Conservation (phyloP, 768 basidiomycete species). For the Kwoniella sp. region DNA sequence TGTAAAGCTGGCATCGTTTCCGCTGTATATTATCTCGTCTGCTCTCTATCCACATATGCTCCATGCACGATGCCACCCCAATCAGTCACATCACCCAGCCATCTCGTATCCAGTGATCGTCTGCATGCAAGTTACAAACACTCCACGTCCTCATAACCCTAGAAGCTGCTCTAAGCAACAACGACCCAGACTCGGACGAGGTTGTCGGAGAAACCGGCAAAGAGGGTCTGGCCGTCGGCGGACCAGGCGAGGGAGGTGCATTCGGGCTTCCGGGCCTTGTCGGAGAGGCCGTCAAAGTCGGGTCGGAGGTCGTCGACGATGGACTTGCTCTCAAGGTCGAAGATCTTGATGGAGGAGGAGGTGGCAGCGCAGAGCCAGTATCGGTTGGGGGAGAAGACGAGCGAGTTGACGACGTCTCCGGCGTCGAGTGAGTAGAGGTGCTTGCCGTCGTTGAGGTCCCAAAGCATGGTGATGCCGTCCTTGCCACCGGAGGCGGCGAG, state of each 20-base stretch:
- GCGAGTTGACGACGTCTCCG: slow-evolving; percentile 95
- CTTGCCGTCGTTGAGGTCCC: slow-evolving; percentile 99
- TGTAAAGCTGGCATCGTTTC: slow-evolving; percentile 15
- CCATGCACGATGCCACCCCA: not conserved
- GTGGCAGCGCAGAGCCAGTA: slow-evolving; percentile 99
- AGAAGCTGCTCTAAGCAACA: slow-evolving; percentile 29
- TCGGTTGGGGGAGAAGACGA: slow-evolving; percentile 98
- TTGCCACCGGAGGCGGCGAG: slow-evolving; percentile 98
- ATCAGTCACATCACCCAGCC: not conserved
- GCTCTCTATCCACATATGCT: not conserved
- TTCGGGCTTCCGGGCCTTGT: slow-evolving; percentile 57
- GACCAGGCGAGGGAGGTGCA: slow-evolving; percentile 98
- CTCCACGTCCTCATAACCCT: not conserved
- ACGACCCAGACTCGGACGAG: slow-evolving; percentile 57
- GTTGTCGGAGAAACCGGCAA: slow-evolving; percentile 95
- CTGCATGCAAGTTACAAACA: slow-evolving; percentile 13
- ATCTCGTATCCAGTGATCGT: slow-evolving; percentile 10
- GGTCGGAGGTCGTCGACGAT: slow-evolving; percentile 99
- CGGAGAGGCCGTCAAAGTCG: slow-evolving; percentile 74
- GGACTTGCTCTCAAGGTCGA: slow-evolving; percentile 99
- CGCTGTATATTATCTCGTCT: not conserved
- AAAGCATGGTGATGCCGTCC: slow-evolving; percentile 99
- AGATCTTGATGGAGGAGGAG: slow-evolving; percentile 95
- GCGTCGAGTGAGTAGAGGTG: slow-evolving; percentile 99
- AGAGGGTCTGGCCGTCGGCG: slow-evolving; percentile 93